These are phyloP conservation scores for Arthroderma sp. DNA, from an alignment of 2,329 filamentous ascomycete species.

Conservation along the genomic window DNA sequence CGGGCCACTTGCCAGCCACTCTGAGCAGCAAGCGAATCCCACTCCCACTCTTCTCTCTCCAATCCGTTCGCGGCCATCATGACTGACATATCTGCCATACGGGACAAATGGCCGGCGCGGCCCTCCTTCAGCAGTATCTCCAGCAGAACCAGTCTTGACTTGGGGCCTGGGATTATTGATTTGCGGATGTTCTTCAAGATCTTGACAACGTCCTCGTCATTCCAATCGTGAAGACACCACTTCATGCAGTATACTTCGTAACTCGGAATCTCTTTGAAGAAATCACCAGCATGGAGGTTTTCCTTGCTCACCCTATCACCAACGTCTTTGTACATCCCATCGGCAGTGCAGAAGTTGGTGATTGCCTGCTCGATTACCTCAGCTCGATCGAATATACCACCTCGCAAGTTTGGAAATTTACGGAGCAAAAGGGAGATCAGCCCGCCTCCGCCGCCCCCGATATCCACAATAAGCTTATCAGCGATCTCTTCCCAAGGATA, in stretches of 20 bases:
- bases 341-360: neutral
- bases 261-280: constrained; percentile 1
- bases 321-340: neutral
- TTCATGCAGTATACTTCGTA: neutral
- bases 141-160: too few relatives aligned
- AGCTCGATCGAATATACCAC: neutral
- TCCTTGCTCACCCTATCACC: too few relatives aligned
- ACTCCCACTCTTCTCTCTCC: too few relatives aligned
- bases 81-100: too few relatives aligned
- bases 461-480: neutral
- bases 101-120: too few relatives aligned
- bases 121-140: too few relatives aligned
- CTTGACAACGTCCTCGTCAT: neutral
- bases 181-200: neutral
- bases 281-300: neutral
- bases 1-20: too few relatives aligned
- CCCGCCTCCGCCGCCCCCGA: neutral
- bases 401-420: neutral
- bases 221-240: neutral
- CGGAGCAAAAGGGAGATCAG: neutral
- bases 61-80: too few relatives aligned
- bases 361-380: neutral
- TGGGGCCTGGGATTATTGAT: too few relatives aligned
- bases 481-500: neutral
- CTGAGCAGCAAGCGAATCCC: too few relatives aligned